These are phyloP conservation scores for Phaeomoniella chlamydospora DNA, from an alignment of 2,329 filamentous ascomycete species.

Conservation along the genomic window DNA sequence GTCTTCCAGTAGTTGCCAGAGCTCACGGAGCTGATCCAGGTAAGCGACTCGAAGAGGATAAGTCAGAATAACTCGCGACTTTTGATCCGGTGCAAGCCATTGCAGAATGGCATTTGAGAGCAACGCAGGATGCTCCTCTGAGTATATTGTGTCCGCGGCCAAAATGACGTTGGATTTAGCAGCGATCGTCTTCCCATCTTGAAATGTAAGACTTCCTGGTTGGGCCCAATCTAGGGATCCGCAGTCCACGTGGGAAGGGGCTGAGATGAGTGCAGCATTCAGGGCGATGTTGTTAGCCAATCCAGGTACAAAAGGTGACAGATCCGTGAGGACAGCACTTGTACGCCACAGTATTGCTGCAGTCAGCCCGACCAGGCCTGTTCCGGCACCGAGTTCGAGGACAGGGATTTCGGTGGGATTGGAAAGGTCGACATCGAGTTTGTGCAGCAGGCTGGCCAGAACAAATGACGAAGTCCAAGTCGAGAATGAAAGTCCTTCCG, in stretches of 20 bases:
- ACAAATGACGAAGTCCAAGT: conserved; percentile 90
- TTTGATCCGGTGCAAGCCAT: conserved; percentile 17
- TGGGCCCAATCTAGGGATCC: conserved; percentile 23
- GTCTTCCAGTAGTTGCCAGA: conserved; percentile 23
- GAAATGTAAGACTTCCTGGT: conserved; percentile 12
- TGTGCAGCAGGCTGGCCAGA: conserved; percentile 56
- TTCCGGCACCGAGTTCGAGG: conserved; percentile 79
- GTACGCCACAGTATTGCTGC: conserved; percentile 56
- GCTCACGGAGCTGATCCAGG: conserved; percentile 25
- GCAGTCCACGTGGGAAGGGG: conserved; percentile 13
- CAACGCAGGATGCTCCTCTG: conserved; percentile 24
- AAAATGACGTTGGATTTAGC: conserved; percentile 21
- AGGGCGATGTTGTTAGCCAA: conserved; percentile 54
- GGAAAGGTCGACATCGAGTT: conserved; percentile 9
- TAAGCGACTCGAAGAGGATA: conserved; percentile 25
- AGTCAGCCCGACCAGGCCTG: conserved; percentile 73
- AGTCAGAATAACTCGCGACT: conserved; percentile 20
- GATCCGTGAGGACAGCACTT: conserved; percentile 64
- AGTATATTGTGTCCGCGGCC: conserved; percentile 27
- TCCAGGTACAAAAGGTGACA: conserved; percentile 71
- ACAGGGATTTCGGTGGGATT: conserved; percentile 17
- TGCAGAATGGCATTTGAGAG: conserved; percentile 18
- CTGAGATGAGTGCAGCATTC: conserved; percentile 48
- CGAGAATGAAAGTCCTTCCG: conserved; percentile 77
- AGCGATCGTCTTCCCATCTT: conserved; percentile 5